phyloP scores from a whole-genome alignment of 805 yeast species.

The Kodamaea neixiangensis region DNA sequence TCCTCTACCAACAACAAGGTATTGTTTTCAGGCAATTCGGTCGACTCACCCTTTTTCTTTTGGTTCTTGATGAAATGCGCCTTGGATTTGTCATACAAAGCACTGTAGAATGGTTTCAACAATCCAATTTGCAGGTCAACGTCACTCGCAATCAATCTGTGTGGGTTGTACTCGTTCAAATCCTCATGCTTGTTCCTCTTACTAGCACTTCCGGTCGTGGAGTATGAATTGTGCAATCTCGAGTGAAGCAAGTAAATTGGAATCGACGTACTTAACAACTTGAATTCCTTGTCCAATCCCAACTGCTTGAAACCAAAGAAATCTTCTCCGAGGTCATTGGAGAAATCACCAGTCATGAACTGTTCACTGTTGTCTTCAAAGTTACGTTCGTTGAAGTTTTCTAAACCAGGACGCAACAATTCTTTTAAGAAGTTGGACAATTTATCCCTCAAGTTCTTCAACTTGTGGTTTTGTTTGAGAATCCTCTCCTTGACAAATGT shows the following conservation, averaged over 20 bases:
- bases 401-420: constrained; percentile 75
- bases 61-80: constrained; percentile 41
- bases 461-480: constrained; percentile 64
- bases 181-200: constrained; percentile 64
- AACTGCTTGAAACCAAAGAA: constrained; percentile 95
- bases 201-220: constrained; percentile 43
- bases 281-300: constrained; percentile 91
- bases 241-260: constrained; percentile 89
- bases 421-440: constrained; percentile 75
- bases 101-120: constrained; percentile 53
- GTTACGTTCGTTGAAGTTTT: constrained; percentile 71
- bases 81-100: constrained; percentile 44
- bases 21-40: constrained; percentile 41
- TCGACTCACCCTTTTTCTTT: constrained; percentile 41
- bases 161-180: constrained; percentile 55
- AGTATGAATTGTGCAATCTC: constrained; percentile 60
- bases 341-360: constrained; percentile 91
- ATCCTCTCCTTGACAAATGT: constrained; percentile 74
- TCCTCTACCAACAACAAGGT: constrained; percentile 62
- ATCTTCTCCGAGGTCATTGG: constrained; percentile 93
- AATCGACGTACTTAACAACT: constrained; percentile 77
- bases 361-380: constrained; percentile 92
- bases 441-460: constrained; percentile 66
- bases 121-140: constrained; percentile 57
- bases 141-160: constrained; percentile 52